Base-by-base conservation (phyloP, 2,329 filamentous ascomycete species). In the Escovopsis sp. region DNA sequence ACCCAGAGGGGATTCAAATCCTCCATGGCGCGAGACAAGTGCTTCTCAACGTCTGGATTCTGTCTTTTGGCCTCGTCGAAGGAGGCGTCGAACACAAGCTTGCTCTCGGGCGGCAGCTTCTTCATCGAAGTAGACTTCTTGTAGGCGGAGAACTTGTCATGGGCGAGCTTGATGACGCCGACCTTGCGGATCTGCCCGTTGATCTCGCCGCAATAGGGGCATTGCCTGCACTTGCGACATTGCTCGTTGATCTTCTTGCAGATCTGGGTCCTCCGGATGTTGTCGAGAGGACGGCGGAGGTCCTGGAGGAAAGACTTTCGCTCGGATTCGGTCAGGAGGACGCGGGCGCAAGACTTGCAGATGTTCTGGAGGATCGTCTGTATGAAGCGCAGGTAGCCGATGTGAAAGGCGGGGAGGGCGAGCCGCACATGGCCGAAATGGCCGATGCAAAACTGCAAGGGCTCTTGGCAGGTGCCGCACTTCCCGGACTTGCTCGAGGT, bases 351-450 rank as follows among this genome's bases (percentile, higher is more conserved):
- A 51, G 87, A 60, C 52, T 94, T 98, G 76, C 90, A 98, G 44
- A 98, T 92, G 50, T 90, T 81, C 54, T 96, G 87, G 17, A 98
- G 68, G 37, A 94, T 87, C 31, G 78, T 79, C 52, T 93, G 88
- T 43, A 90, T 85, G 54, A 92, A 86, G 54, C 86, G 90, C 48
- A 98, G 72, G 54, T 94, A 98, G 27, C 90, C 90, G 44, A 96
- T 86, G 53, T 98, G 90, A 52, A 96, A 96, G 30, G 81, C 85
- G 4, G 90, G 90, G 35, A 98, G 66, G 1, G 88, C 84, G 12
- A 98, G 72, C 49, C 83, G 77, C 48, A 98, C 81, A 58, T 94
- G 80, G 32, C 90, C 90, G 51, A 96, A 98, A 57, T 98, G 90
- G 11, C 90, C 90, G 47, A 85, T 90, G 57, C 90, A 98, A 44